phyloP scores from a whole-genome alignment of 305 asterid species.

The Solanum chacoense region DNA sequence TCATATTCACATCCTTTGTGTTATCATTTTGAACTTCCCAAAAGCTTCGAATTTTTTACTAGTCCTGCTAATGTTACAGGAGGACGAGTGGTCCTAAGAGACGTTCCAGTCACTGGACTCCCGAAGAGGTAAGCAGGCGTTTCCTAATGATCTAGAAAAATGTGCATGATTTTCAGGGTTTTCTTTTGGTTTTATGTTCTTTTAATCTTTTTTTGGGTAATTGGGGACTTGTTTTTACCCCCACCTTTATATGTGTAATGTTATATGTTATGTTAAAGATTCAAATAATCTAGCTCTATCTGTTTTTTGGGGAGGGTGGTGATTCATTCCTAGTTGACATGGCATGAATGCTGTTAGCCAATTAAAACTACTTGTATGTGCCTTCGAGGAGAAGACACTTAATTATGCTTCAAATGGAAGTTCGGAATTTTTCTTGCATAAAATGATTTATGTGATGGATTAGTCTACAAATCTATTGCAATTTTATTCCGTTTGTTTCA shows the following conservation, averaged over 20 bases:
- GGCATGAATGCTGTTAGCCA: background rate
- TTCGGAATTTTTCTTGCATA: background rate
- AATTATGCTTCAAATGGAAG: background rate
- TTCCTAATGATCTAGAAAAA: background rate
- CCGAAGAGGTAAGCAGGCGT: slow-evolving; percentile 64
- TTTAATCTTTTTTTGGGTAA: background rate
- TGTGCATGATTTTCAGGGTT: background rate
- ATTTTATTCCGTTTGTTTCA: background rate
- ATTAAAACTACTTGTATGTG: background rate
- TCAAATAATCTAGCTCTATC: background rate
- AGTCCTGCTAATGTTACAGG: slow-evolving; percentile 26
- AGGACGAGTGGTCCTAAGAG: slow-evolving; percentile 95
- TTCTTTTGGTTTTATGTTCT: background rate
- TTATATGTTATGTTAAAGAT: background rate
- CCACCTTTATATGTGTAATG: background rate
- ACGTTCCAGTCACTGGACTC: slow-evolving; percentile 96
- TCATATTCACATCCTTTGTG: background rate
- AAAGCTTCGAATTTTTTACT: background rate
- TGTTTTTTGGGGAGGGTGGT: background rate
- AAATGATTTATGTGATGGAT: background rate
- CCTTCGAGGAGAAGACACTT: background rate
- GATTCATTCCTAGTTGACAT: background rate
- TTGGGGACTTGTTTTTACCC: background rate
- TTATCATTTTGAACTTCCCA: background rate
- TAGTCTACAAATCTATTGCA: background rate